Percentiles rank a stretch among this genome's conserved stretches.
Evolutionary conservation across 768 basidiomycete genomes (phyloP).

Genomic region (Lactifluus rugatus): DNA sequence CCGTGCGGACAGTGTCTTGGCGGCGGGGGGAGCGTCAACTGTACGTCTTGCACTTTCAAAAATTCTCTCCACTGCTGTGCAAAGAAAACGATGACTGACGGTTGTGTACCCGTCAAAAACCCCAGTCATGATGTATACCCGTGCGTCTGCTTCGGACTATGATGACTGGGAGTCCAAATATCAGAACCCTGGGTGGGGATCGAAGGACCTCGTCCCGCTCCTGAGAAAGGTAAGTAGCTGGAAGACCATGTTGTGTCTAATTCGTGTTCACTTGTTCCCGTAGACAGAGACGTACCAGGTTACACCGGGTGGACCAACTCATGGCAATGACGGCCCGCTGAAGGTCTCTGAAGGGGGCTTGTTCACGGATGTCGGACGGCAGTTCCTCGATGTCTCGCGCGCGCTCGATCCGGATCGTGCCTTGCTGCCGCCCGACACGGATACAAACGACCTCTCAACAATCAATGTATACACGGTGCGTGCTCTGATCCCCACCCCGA

Average conservation of each 20-base stretch:
- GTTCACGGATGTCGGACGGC: slow-evolving; percentile 20
- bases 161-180: slow-evolving; percentile 48
- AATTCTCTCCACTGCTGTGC: not conserved
- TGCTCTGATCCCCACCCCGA: not conserved
- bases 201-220: slow-evolving; percentile 45
- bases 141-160: slow-evolving; percentile 53
- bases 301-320: slow-evolving; percentile 26
- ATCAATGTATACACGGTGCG: slow-evolving; percentile 25
- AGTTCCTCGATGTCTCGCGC: slow-evolving; percentile 24
- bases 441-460: slow-evolving; percentile 22
- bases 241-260: not conserved
- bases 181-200: slow-evolving; percentile 53
- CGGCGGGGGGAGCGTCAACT: slow-evolving; percentile 54
- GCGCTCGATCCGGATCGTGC: slow-evolving; percentile 20
- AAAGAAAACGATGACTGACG: not conserved
- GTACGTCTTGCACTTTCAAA: slow-evolving; percentile 21
- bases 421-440: slow-evolving; percentile 11
- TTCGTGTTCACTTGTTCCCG: not conserved
- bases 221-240: slow-evolving; percentile 39
- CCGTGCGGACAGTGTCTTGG: slow-evolving; percentile 44
- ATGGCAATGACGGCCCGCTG: slow-evolving; percentile 41
- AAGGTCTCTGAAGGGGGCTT: slow-evolving; percentile 26
- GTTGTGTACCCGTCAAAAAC: not conserved
- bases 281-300: slow-evolving; percentile 35
- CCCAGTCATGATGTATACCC: slow-evolving; percentile 37